Evolutionary conservation across 768 basidiomycete genomes (phyloP).

Genomic region (Termitomyces heimii): DNA sequence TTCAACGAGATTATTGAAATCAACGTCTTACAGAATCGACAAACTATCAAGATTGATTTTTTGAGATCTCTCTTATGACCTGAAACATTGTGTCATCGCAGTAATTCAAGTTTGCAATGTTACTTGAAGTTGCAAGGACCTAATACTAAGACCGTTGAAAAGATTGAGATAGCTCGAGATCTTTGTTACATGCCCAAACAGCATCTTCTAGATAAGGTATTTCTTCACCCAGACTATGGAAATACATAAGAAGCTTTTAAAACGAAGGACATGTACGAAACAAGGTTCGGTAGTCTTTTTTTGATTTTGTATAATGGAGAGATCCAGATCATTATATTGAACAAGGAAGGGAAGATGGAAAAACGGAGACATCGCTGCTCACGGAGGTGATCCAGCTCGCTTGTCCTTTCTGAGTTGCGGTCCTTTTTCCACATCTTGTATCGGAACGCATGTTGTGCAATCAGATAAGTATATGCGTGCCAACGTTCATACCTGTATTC

Average conservation of each 20-base stretch:
- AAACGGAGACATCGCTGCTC: slow-evolving; percentile 9
- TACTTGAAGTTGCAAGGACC: background rate
- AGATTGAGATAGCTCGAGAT: background rate
- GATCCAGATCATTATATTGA: background rate
- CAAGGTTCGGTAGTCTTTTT: slow-evolving; percentile 2
- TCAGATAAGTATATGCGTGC: background rate
- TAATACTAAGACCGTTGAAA: background rate
- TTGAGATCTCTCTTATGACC: no score
- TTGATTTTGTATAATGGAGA: slow-evolving; percentile 4
- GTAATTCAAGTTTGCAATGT: background rate
- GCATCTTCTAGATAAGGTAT: slow-evolving; percentile 3
- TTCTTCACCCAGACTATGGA: slow-evolving; percentile 14
- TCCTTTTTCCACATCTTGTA: slow-evolving; percentile 11
- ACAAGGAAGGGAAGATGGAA: background rate
- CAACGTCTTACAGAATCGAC: no score
- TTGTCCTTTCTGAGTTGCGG: slow-evolving; percentile 3
- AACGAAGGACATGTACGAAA: background rate
- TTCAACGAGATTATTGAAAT: no score
- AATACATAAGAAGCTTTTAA: background rate
- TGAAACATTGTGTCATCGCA: background rate
- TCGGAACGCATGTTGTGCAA: slow-evolving; percentile 10
- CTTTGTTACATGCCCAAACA: background rate
- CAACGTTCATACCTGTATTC: background rate
- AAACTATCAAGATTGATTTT: no score
- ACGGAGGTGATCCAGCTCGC: slow-evolving; percentile 12